These are phyloP conservation scores for Chaetomidium leptoderma DNA, from an alignment of 495 filamentous ascomycete species.

Conservation along the genomic window DNA sequence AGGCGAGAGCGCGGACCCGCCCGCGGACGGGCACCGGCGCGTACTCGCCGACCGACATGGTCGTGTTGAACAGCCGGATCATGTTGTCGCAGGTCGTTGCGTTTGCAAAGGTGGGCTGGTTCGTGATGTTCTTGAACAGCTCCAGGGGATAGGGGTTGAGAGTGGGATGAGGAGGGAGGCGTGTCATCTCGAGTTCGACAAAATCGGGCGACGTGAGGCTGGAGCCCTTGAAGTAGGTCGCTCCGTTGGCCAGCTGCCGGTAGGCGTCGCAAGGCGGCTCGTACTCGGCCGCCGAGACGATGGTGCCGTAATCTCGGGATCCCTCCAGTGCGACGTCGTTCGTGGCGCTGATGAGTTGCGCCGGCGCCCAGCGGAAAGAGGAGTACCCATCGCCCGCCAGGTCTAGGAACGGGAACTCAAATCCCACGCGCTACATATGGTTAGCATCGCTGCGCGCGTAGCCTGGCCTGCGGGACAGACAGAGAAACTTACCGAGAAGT, in stretches of 20 bases:
- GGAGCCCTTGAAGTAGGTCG: conserved; percentile 31
- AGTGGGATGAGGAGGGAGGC: neutral
- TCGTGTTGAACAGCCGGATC: conserved; percentile 39
- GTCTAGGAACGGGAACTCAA: conserved; percentile 47
- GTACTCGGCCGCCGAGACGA: conserved; percentile 34
- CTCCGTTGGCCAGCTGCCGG: conserved; percentile 23
- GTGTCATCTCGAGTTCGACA: conserved; percentile 31
- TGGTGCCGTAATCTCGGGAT: conserved; percentile 37
- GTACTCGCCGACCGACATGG: conserved; percentile 30
- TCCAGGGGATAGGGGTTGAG: conserved; percentile 33
- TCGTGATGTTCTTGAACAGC: conserved; percentile 41
- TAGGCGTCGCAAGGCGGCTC: conserved; percentile 41
- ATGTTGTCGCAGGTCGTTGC: conserved; percentile 37
- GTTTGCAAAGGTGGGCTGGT: conserved; percentile 42
- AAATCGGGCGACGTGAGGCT: conserved; percentile 22
- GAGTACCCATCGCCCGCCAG: conserved; percentile 34
- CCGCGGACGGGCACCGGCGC: conserved; percentile 33
- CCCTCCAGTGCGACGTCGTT: conserved; percentile 37
- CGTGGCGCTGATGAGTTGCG: conserved; percentile 34
- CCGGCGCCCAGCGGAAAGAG: conserved; percentile 41
- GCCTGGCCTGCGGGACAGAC: neutral
- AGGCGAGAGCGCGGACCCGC: conserved; percentile 27
- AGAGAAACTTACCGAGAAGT: conserved; percentile 38
- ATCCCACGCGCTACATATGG: conserved; percentile 33
- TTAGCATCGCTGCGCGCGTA: conserved; percentile 8